These are phyloP conservation scores for Cladosporium phlei DNA, from an alignment of 2,329 filamentous ascomycete genomes.

Conservation along the genomic window DNA sequence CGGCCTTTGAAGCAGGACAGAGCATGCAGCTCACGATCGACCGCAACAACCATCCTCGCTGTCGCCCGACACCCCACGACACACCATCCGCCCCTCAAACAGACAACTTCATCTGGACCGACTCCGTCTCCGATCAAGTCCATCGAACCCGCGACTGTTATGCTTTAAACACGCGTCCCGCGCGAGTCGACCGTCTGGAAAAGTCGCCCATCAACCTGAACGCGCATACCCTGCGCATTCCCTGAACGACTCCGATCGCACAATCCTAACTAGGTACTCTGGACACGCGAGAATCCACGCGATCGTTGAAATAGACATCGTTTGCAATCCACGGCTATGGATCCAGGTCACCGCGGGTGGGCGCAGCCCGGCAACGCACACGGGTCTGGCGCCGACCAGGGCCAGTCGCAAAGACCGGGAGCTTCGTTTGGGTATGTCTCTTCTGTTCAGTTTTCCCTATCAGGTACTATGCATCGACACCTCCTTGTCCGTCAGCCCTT, in stretches of 20 bases:
- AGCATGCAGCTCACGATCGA: too few relatives aligned
- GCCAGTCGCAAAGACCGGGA: conserved; percentile 25
- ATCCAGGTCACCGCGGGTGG: conserved; percentile 26
- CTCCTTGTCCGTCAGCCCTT: neutral
- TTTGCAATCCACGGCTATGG: conserved; percentile 7
- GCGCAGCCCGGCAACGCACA: conserved; percentile 25
- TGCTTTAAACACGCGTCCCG: conserved; percentile 9
- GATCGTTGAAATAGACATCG: conserved; percentile 1
- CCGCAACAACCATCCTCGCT: too few relatives aligned
- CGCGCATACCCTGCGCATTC: conserved; percentile 4
- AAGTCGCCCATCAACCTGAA: conserved; percentile 7
- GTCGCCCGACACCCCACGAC: too few relatives aligned
- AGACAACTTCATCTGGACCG: too few relatives aligned
- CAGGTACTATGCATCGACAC: neutral
- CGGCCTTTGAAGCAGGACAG: too few relatives aligned
- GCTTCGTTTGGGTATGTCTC: conserved; percentile 29
- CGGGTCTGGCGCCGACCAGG: conserved; percentile 21
- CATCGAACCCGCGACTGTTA: conserved; percentile 6
- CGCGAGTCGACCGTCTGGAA: conserved; percentile 6
- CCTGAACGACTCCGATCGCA: neutral
- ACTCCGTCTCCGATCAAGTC: too few relatives aligned
- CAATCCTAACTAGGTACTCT: neutral
- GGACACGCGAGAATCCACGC: neutral
- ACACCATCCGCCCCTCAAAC: too few relatives aligned
- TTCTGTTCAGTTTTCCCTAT: neutral